Percentiles rank a stretch among this genome's conserved stretches.
phyloP scores from a whole-genome alignment of 1,139 yeast genomes.

The Sugiyamaella pinicola region DNA sequence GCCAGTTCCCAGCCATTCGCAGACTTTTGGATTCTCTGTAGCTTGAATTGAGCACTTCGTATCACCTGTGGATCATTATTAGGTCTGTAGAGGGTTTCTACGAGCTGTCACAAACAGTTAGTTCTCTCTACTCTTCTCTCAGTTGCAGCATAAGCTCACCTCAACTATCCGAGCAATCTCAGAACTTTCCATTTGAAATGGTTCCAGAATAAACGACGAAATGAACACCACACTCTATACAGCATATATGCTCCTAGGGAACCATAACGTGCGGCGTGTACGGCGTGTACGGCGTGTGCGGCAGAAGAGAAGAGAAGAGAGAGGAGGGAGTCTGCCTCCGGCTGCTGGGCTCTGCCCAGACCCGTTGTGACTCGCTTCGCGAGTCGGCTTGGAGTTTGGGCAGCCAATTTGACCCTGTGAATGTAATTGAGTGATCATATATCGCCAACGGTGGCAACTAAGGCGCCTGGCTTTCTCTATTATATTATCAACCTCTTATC shows the following conservation, averaged over 20 bases:
- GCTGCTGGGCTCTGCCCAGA: not conserved
- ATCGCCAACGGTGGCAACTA: too few relatives aligned
- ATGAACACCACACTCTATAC: not conserved
- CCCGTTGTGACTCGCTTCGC: not conserved
- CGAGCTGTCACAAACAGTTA: conserved; percentile 25
- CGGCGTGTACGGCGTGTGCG: not conserved
- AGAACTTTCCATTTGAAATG: conserved; percentile 6
- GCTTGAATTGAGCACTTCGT: conserved; percentile 45
- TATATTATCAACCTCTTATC: too few relatives aligned
- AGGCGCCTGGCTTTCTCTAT: too few relatives aligned
- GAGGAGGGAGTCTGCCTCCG: too few relatives aligned
- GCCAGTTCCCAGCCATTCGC: conserved; percentile 56
- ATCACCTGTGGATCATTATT: conserved; percentile 28
- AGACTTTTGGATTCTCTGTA: conserved; percentile 54
- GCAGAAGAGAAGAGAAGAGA: not conserved
- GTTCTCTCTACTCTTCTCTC: not conserved
- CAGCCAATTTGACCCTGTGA: too few relatives aligned
- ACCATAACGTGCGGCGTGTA: conserved; percentile 6
- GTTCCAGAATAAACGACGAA: not conserved
- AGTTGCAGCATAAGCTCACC: conserved; percentile 7
- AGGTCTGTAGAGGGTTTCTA: conserved; percentile 31
- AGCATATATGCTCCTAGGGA: not conserved
- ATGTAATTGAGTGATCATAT: too few relatives aligned
- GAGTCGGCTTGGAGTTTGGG: not conserved
- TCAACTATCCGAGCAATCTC: conserved; percentile 18